These are phyloP conservation scores for Babesia bovis DNA, from an alignment of 169 alveolate genomes.

Conservation along the genomic window DNA sequence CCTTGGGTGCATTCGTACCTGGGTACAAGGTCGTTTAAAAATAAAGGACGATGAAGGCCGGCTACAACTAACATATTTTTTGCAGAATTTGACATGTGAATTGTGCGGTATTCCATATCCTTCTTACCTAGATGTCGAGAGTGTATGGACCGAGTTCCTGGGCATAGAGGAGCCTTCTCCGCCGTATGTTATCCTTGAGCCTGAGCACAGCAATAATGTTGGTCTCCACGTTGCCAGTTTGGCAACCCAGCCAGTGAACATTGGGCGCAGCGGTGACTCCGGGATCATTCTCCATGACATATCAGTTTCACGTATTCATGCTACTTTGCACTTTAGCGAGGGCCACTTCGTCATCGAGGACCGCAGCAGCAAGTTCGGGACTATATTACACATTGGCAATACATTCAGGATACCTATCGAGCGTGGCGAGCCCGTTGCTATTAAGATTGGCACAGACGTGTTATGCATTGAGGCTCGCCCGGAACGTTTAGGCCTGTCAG, in stretches of 20 bases:
- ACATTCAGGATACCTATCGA: constrained; percentile 44
- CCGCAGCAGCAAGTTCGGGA: constrained; percentile 92
- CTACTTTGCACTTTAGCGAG: constrained; percentile 78
- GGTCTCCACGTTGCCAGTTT: constrained; percentile 83
- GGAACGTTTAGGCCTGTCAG: constrained; percentile 1
- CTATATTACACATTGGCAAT: constrained; percentile 78
- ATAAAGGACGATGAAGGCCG: constrained; percentile 68
- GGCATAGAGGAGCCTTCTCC: constrained; percentile 84
- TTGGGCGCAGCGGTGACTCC: constrained; percentile 93
- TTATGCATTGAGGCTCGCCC: constrained; percentile 39
- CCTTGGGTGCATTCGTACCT: constrained; percentile 88
- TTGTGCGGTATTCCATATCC: constrained; percentile 90
- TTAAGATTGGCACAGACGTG: constrained; percentile 54
- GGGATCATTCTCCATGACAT: constrained; percentile 92
- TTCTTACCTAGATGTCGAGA: constrained; percentile 68
- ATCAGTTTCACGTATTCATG: constrained; percentile 93
- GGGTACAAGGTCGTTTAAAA: constrained; percentile 87
- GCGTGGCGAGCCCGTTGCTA: constrained; percentile 28
- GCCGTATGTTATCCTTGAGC: constrained; percentile 85
- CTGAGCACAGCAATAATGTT: constrained; percentile 57
- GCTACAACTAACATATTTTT: constrained; percentile 76
- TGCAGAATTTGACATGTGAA: constrained; percentile 90
- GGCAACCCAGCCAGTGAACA: constrained; percentile 64
- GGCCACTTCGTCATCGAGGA: constrained; percentile 92
- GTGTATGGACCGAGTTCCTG: constrained; percentile 78